Evolutionary conservation across 2,329 filamentous ascomycete genomes (phyloP).

Genomic region (Apiospora phragmitis): DNA sequence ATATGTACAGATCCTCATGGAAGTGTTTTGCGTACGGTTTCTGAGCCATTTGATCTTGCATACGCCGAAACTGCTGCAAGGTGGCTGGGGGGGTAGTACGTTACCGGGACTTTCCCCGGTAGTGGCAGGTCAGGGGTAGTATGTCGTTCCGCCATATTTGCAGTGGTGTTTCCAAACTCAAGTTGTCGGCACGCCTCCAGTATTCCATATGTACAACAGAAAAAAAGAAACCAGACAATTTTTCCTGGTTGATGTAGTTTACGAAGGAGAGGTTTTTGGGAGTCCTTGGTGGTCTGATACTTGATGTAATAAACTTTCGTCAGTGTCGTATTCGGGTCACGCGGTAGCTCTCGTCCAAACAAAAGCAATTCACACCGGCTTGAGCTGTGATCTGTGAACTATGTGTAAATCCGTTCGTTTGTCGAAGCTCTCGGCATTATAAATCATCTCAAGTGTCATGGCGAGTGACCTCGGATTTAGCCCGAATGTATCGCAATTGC

Average conservation of each 20-base stretch:
- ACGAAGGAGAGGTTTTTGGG: background rate
- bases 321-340: background rate
- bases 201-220: background rate
- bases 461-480: background rate
- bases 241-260: background rate
- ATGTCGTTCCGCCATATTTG: background rate
- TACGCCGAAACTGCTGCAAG: slow-evolving; percentile 11
- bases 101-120: slow-evolving; percentile 12
- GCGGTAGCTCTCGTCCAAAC: background rate
- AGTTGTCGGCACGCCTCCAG: background rate
- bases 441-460: background rate
- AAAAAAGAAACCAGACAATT: too few relatives aligned
- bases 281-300: background rate
- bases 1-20: slow-evolving; percentile 14
- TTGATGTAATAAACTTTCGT: background rate
- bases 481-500: background rate
- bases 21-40: slow-evolving; percentile 19
- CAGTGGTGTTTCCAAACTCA: background rate
- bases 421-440: background rate
- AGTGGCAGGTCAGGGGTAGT: background rate
- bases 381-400: background rate
- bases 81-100: slow-evolving; percentile 17
- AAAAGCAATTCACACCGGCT: background rate
- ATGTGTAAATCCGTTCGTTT: background rate
- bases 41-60: slow-evolving; percentile 10